Evolutionary conservation across 768 basidiomycete genomes (phyloP), one percentile per base, ranked within the genome.

Genomic region (Naematelia aurantialba): DNA sequence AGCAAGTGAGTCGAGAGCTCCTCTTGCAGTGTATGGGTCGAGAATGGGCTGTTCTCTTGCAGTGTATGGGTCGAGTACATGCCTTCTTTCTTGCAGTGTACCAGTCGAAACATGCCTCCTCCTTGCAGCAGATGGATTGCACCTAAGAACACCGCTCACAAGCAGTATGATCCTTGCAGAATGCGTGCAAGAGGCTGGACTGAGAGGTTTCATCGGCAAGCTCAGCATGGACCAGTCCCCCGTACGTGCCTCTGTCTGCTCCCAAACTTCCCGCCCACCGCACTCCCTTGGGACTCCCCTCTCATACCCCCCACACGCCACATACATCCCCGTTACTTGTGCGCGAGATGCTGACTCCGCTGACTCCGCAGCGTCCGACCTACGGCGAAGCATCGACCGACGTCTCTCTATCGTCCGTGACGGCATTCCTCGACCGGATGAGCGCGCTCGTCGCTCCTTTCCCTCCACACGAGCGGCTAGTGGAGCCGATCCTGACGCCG

Each of bases 181-280:
- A 31, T 81, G 80, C 12, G 89, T 93, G 84, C 85, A 85, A 60
- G 67, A 76, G 0, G 83, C 82, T 19, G 89, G 91, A 3, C 65
- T 93, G 17, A 81, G 91, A 29, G 89, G 85, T 0, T 89, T 88
- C 62, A 82, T 94, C n/a, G 91, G 91, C 17, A 94, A 93, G 72
- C 79, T 94, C 11, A 89, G 89, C 0, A 92, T 92, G 91, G 89
- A 91, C 73, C 85, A 83, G 24, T 88, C 86, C 4, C 83, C 84
- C 4, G 66, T 67, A 50, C 53, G 62, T 61, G 14, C 24, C 26
- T 30, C n/a, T n/a, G n/a, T n/a, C n/a, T 22, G 19, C 34, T 45
- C 25, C 46, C 46, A 19, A 8, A 10, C 25, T 47, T 21, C 25
- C 11, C 46, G 11, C 42, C 42, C 42, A 44, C 42, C 12, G 12